These are phyloP conservation scores for Neurospora sp. DNA, from an alignment of 495 filamentous ascomycete genomes.

Conservation along the genomic window DNA sequence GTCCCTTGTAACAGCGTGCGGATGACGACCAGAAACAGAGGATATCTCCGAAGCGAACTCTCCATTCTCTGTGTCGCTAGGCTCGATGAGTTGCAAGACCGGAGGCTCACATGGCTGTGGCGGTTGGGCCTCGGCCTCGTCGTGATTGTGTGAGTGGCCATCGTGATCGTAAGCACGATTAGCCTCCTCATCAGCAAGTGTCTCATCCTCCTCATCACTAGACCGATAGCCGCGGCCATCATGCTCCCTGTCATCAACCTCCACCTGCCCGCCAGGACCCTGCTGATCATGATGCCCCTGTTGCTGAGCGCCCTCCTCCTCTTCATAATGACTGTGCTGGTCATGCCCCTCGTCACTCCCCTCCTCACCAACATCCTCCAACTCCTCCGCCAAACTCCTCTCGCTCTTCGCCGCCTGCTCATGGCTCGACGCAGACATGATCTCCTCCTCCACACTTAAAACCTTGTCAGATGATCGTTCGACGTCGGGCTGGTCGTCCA, in stretches of 20 bases:
- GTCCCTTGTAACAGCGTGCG: neutral
- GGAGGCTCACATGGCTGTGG: neutral
- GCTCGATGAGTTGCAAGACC: neutral
- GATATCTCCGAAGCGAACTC: neutral
- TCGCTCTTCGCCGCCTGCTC: neutral
- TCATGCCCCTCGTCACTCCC: neutral
- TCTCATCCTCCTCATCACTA: neutral
- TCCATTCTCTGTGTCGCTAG: neutral
- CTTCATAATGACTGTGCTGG: neutral
- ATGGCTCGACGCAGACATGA: neutral
- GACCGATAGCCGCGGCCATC: neutral
- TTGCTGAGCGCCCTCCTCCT: neutral
- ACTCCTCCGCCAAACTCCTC: neutral
- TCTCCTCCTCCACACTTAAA: neutral
- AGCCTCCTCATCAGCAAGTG: neutral
- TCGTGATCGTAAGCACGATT: neutral
- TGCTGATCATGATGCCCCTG: neutral
- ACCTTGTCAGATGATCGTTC: neutral
- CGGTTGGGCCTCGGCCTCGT: neutral
- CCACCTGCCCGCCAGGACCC: neutral
- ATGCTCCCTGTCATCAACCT: neutral
- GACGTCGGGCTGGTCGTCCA: neutral
- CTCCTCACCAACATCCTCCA: neutral
- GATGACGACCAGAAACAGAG: neutral
- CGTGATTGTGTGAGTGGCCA: neutral